A percentile compares a stretch with the other conserved stretches of the same genome.
Conservation (phyloP, 1,284 basidiomycete genomes). For the Termitomyces sp. region DNA sequence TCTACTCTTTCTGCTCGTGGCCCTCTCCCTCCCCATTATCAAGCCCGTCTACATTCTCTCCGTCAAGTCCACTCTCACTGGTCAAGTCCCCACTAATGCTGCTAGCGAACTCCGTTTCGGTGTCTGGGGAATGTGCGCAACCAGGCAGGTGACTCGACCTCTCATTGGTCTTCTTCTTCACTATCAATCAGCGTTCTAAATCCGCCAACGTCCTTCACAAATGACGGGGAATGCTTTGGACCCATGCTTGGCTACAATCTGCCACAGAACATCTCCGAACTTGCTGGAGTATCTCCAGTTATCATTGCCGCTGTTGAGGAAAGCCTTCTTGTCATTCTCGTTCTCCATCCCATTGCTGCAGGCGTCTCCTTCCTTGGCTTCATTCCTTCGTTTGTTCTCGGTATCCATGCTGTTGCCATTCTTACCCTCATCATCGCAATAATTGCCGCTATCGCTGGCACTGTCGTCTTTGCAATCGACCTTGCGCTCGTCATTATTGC, state of each 20-base stretch:
- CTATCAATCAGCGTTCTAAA: conserved; percentile 20
- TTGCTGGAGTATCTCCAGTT: conserved; percentile 38
- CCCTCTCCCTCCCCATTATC: conserved; percentile 69
- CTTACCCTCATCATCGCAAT: conserved; percentile 53
- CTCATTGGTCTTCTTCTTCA: neutral
- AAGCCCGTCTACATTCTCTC: conserved; percentile 65
- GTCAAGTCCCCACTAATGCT: conserved; percentile 40
- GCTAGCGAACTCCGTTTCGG: conserved; percentile 64
- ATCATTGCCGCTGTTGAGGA: conserved; percentile 44
- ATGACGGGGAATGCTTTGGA: conserved; percentile 45
- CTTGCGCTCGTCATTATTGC: conserved; percentile 53
- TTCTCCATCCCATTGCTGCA: conserved; percentile 61
- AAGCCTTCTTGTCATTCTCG: conserved; percentile 51
- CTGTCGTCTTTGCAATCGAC: conserved; percentile 54
- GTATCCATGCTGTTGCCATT: conserved; percentile 49
- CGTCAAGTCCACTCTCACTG: conserved; percentile 38
- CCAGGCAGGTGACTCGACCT: conserved; percentile 30
- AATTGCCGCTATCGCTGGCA: conserved; percentile 47
- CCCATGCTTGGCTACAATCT: conserved; percentile 55
- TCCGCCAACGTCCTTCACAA: conserved; percentile 22
- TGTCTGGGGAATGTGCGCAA: conserved; percentile 71
- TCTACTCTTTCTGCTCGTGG: conserved; percentile 69
- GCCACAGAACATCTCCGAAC: conserved; percentile 33
- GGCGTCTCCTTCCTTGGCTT: conserved; percentile 52
- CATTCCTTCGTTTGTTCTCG: conserved; percentile 51